A percentile compares a stretch with the other conserved stretches of the same genome.
Conservation (phyloP, 1,284 basidiomycete genomes). For the Apiotrichum mycotoxinovorans region DNA sequence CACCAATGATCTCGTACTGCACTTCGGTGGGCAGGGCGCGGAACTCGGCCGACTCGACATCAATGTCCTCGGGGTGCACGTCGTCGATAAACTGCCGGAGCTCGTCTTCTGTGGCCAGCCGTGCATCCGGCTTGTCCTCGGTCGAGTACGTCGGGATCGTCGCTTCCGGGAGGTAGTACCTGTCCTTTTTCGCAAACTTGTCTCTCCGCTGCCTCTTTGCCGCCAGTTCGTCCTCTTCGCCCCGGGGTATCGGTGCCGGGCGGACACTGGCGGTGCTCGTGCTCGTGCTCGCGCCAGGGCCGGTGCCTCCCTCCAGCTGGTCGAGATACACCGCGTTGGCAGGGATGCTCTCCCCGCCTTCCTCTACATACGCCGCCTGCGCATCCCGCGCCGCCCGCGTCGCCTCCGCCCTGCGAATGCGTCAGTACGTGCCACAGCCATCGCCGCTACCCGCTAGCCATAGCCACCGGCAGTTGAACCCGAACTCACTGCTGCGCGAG, state of each 20-base stretch:
- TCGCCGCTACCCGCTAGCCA: too few species aligned
- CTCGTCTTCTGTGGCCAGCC: slow-evolving; percentile 90
- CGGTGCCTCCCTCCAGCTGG: slow-evolving; percentile 60
- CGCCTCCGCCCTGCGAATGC: slow-evolving; percentile 17
- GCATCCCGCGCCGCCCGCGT: slow-evolving; percentile 32
- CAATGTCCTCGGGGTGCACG: slow-evolving; percentile 87
- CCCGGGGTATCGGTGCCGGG: too few species aligned
- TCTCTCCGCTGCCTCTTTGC: slow-evolving; percentile 21
- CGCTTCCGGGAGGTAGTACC: slow-evolving; percentile 70
- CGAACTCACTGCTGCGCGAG: slow-evolving; percentile 58
- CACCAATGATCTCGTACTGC: slow-evolving; percentile 97
- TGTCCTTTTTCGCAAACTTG: slow-evolving; percentile 60
- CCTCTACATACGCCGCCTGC: slow-evolving; percentile 29
- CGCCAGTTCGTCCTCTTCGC: background rate
- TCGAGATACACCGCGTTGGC: slow-evolving; percentile 79
- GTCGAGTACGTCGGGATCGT: slow-evolving; percentile 54
- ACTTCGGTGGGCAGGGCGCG: slow-evolving; percentile 89
- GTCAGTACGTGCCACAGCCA: too few species aligned
- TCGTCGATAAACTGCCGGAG: slow-evolving; percentile 85
- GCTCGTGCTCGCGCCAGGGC: background rate
- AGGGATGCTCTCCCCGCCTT: slow-evolving; percentile 54
- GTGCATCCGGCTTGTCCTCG: slow-evolving; percentile 69
- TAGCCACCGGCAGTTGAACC: too few species aligned
- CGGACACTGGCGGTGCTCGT: background rate
- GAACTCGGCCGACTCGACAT: slow-evolving; percentile 82